phyloP scores from a whole-genome alignment of 179 eudicot species.

The Heliamphora pulchella region DNA sequence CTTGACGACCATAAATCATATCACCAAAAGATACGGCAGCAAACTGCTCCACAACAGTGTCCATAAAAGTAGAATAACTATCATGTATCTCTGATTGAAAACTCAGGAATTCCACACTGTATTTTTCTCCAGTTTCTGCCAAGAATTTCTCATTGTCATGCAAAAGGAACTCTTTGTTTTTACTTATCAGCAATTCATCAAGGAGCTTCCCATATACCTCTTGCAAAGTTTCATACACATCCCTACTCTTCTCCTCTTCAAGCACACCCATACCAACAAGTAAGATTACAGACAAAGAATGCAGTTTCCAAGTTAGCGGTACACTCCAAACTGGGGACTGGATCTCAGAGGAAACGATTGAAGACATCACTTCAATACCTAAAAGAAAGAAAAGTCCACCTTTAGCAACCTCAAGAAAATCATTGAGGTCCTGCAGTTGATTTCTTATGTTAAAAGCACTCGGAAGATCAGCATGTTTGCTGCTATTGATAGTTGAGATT shows the following conservation, averaged over 20 bases:
- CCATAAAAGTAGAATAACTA: constrained; percentile 65
- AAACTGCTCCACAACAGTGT: constrained; percentile 77
- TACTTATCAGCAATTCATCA: constrained; percentile 31
- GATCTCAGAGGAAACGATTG: constrained; percentile 30
- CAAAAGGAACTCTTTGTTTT: constrained; percentile 16
- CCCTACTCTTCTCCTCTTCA: constrained; percentile 71
- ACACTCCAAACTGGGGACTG: constrained; percentile 35
- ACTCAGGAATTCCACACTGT: constrained; percentile 31
- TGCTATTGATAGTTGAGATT: constrained; percentile 35
- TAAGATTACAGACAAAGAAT: constrained; percentile 62
- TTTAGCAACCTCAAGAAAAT: constrained; percentile 50
- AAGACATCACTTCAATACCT: constrained; percentile 68
- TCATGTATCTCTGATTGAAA: constrained; percentile 72
- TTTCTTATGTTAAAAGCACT: constrained; percentile 16
- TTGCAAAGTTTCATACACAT: constrained; percentile 57
- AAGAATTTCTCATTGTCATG: constrained; percentile 3
- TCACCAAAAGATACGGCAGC: constrained; percentile 86
- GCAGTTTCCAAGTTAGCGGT: constrained; percentile 76
- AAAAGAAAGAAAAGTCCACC: constrained; percentile 77
- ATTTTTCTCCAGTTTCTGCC: constrained; percentile 17
- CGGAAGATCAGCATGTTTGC: constrained; percentile 21
- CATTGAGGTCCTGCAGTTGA: constrained; percentile 16
- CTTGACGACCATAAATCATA: constrained; percentile 58
- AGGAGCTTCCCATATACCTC: constrained; percentile 57
- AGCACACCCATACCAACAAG: constrained; percentile 65